Base-by-base conservation (phyloP, 208 protist species). In the Leptomonas seymouri region DNA sequence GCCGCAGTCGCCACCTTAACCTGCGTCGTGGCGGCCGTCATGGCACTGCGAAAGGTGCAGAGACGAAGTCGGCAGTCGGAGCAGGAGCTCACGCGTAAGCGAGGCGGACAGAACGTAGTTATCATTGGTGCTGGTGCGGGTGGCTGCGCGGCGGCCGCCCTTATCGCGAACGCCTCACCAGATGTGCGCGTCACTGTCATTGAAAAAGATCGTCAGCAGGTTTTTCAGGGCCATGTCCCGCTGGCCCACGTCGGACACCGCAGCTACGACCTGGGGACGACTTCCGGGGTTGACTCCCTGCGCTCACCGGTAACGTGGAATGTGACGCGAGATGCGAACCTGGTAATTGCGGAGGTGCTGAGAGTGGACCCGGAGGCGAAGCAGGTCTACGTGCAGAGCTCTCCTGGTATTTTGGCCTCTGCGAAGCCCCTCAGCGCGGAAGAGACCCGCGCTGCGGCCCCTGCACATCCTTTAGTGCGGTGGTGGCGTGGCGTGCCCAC, bases 181-280 rank as follows among this genome's bases (percentile, higher is more conserved):
- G 62, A 88, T n/a, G 15, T 85, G 16, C 81, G 82, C 53, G 78
- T 96, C 23, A 94, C 87, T 3, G 91, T 96, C 41, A 85, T 96
- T 67, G 91, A 96, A 67, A 76, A 75, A 39, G 84, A 93, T 20
- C 45, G 62, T 48, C 76, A 80, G 54, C 88, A 93, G 60, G 62
- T 68, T 12, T 96, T 94, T 63, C 66, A 80, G 4, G 91, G 74
- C 5, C 69, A 84, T 23, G 75, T 88, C 6, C 78, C 89, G 7
- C 81, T 92, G 54, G 91, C 91, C 0, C 81, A 91, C 57, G 91
- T 93, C 14, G 91, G 91, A 0, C 86, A 93, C 76, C 84, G 91
- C 36, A 96, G 91, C 80, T 96, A 96, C 75, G 91, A 96, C 70
- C 53, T 94, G 5, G 88, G 86, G 66, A 92, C 85, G 16, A 86